phyloP scores from a whole-genome alignment of 805 yeast genomes.

The Yamadazyma insecticola region DNA sequence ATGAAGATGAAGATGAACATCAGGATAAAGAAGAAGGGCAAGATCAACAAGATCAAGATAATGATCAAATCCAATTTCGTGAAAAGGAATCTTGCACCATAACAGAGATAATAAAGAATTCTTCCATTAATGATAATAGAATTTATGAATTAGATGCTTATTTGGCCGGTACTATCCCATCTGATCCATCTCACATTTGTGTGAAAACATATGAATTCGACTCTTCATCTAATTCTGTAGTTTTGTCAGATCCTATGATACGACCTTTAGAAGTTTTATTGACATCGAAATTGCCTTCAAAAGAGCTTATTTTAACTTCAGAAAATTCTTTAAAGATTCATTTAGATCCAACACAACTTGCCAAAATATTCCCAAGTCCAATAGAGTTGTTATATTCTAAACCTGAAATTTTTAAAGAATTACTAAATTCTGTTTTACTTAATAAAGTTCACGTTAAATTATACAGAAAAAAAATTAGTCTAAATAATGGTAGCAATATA shows the following conservation, averaged over 20 bases:
- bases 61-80: too few relatives aligned
- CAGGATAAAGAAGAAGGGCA: conserved; percentile 1
- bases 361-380: not conserved
- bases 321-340: conserved; percentile 2
- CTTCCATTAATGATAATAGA: conserved; percentile 6
- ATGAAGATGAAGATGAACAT: conserved; percentile 1
- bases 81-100: too few relatives aligned
- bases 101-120: too few relatives aligned
- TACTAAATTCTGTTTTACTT: too few relatives aligned
- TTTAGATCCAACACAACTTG: not conserved
- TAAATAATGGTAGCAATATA: too few relatives aligned
- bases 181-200: conserved; percentile 21
- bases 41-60: too few relatives aligned
- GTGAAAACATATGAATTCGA: conserved; percentile 19
- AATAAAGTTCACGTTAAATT: too few relatives aligned
- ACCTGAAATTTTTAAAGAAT: conserved; percentile 2
- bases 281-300: conserved; percentile 10
- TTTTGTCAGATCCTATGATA: conserved; percentile 15
- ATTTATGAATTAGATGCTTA: conserved; percentile 16
- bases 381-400: conserved; percentile 7
- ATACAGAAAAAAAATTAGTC: too few relatives aligned
- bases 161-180: conserved; percentile 22
- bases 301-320: not conserved
- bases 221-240: conserved; percentile 4
- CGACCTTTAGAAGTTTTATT: conserved; percentile 20